Evolutionary conservation across 139 green algal species (phyloP), one percentile per base, ranked within the genome.

Genomic region (Spirogloea muscicola): DNA sequence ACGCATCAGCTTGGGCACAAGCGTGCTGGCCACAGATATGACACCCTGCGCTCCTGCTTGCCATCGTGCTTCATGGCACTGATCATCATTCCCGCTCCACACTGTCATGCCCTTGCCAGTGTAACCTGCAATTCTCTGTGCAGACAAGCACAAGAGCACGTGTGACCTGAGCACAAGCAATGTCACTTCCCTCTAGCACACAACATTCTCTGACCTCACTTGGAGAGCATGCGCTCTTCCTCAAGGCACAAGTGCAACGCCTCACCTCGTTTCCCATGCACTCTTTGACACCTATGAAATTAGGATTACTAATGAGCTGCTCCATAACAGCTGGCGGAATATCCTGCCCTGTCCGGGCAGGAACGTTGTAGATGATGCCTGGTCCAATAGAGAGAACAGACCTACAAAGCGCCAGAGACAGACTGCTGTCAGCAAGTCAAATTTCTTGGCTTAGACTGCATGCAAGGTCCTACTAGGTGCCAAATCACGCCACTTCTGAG

Each of bases 51-150:
- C 79, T 1, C 74, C 83, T 27, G 70, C 48, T 3, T 87, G 42
- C 64, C 97, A 94, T 3, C 91, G 76, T 1, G 79, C 88, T 18
- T 91, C 93, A 71, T 97, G 92, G 4, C 88, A 87, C 77, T 99
- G 92, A 75, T 99, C 95, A 65, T 99, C 95, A 58, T 99, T 99
- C 36, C 95, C 95, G 25, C 76, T 93, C 94, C 94, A 98, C 84
- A 88, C 94, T 16, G 60, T 69, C 39, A 97, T 90, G 46, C 92
- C 92, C 42, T 90, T 60, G 5, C 79, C 33, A 0, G 79, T 65
- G 64, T 80, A 80, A 21, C 27, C 46, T 16, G 33, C 0, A 4
- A 80, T 59, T 40, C 67, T 68, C 29, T n/a, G n/a, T n/a, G n/a
- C n/a, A n/a, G n/a, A n/a, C n/a, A n/a, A n/a, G n/a, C n/a, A n/a